These are phyloP conservation scores for Salix suchowensis DNA, from an alignment of 345 rosid genomes.

Conservation along the genomic window DNA sequence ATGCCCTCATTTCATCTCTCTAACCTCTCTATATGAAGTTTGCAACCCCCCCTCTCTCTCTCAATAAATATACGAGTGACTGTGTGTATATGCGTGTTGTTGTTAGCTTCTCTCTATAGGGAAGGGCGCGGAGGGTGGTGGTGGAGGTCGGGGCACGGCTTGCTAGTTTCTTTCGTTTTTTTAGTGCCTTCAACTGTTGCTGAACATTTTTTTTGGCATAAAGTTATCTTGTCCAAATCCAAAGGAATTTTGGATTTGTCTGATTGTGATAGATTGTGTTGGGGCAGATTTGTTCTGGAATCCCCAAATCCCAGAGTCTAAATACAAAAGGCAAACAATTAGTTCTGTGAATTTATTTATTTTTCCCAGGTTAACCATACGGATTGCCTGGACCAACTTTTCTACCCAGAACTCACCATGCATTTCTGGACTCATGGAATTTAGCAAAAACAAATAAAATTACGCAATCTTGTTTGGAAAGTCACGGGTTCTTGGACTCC, in stretches of 20 bases:
- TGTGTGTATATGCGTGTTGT: background rate
- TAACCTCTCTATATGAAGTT: background rate
- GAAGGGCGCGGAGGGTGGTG: background rate
- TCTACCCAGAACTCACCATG: background rate
- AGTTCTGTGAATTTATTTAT: no score
- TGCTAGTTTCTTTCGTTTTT: constrained; percentile 8
- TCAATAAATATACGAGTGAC: background rate
- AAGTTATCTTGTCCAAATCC: background rate
- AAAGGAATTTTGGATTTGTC: background rate
- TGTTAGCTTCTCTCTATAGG: background rate
- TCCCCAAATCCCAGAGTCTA: background rate
- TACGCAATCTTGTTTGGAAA: background rate
- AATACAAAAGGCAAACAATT: background rate
- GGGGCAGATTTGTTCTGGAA: background rate
- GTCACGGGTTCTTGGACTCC: background rate
- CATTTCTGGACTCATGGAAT: background rate
- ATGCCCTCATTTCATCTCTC: constrained; percentile 31
- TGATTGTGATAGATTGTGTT: constrained; percentile 9
- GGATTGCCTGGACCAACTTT: background rate
- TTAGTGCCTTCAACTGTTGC: constrained; percentile 26
- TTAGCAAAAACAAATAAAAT: no score
- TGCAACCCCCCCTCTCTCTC: constrained; percentile 6
- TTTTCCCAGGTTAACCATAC: no score
- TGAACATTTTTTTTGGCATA: constrained; percentile 5
- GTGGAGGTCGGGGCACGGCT: constrained; percentile 15